Conservation (phyloP, 2,329 filamentous ascomycete genomes). For the Penicillium paneum region DNA sequence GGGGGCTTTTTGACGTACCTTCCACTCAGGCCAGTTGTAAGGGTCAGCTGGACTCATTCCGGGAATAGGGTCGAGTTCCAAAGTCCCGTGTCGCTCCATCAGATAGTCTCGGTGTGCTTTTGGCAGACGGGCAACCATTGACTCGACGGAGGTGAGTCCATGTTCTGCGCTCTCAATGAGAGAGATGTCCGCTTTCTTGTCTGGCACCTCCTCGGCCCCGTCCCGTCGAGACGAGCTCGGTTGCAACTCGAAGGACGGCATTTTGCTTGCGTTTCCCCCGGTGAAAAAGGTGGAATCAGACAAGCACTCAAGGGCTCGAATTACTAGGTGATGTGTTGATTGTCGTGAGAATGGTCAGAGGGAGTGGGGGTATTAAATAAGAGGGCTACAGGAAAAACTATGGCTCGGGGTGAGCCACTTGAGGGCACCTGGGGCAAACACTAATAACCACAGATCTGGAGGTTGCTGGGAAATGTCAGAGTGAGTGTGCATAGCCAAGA, state of each 20-base stretch:
- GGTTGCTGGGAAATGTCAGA: neutral
- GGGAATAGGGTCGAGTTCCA: constrained; percentile 55
- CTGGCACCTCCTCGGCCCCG: constrained; percentile 10
- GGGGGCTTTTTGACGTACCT: constrained; percentile 32
- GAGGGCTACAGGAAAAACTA: neutral
- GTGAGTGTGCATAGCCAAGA: constrained; percentile 13
- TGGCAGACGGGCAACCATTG: constrained; percentile 27
- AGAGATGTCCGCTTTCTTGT: constrained; percentile 26
- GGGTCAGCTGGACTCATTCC: constrained; percentile 52
- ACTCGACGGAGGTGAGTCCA: constrained; percentile 27
- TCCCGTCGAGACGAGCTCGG: constrained; percentile 17
- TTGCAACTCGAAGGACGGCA: constrained; percentile 31
- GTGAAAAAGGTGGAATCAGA: neutral
- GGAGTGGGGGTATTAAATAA: neutral
- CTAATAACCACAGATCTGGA: neutral
- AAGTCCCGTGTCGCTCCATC: constrained; percentile 52
- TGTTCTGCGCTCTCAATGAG: constrained; percentile 31
- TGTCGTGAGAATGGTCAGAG: neutral
- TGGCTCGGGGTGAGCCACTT: neutral
- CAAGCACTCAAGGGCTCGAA: neutral
- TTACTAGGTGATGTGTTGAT: neutral
- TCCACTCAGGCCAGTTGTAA: constrained; percentile 57
- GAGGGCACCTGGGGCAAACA: neutral
- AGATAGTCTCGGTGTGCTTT: constrained; percentile 47
- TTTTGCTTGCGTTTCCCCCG: constrained; percentile 5